Base-by-base conservation (phyloP, 176 grass and related monocot species). In the Puccinellia tenuiflora region DNA sequence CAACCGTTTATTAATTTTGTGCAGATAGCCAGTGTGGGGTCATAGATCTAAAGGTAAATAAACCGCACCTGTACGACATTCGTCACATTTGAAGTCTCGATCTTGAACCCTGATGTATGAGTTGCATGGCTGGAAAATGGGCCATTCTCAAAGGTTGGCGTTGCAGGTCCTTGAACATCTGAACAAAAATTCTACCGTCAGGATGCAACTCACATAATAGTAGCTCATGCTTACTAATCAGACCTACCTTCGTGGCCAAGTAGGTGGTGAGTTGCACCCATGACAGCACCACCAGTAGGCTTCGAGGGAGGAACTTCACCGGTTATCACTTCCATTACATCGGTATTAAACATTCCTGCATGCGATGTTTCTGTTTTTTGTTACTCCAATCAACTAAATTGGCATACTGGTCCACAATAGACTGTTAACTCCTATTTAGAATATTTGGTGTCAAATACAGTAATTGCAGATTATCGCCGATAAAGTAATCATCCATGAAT, bases 341-440 rank as follows among this genome's bases (percentile, higher is more conserved):
- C 54, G 18, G 8, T 50, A 5, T 78, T 55, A 5, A 52, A 24
- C 21, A 72, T 28, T 66, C 83, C 79, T 90, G 88, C 29, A 68
- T 30, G 71, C 26, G 16, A 54, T 16, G 17, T 31, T 79, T 70
- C 25, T 68, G 67, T 9, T 9, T 42, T 77, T 28, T 3, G 45
- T 88, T 84, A 79, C 81, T 75, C 10, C 37, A 67, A 50, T 65
- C 60, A 35, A 74, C 28, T 21, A 60, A n/a, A 31, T 0, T 22
- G 24, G 46, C 46, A 70, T n/a, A 70, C 20, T 52, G 18, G 40
- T 63, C 18, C 40, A 31, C 12, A 60, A 17, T 20, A 62, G 51
- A 82, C 17, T 69, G 5, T 17, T 9, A 25, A 59, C n/a, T 42
- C 52, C 55, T 54, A 5, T 59, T 47, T 69, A 2, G 14, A 40